These are phyloP conservation scores for Fusarium tjaetaba DNA, from an alignment of 2,329 filamentous ascomycete species.

Conservation along the genomic window DNA sequence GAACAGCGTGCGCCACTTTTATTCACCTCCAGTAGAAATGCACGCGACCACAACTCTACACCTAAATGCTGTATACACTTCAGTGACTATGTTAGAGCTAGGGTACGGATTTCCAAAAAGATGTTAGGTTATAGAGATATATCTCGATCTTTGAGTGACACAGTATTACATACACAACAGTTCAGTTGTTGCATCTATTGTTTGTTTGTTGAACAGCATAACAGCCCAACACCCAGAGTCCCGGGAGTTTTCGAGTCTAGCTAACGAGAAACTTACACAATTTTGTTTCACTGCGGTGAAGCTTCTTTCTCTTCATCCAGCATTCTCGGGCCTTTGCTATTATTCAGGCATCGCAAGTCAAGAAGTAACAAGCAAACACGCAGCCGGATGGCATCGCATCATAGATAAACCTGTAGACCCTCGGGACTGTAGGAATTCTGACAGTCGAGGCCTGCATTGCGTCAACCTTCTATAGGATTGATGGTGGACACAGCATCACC, in stretches of 20 bases:
- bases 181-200: background rate
- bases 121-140: background rate
- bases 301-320: background rate
- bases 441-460: background rate
- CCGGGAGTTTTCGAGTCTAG: background rate
- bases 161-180: background rate
- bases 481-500: background rate
- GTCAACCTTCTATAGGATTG: background rate
- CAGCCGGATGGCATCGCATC: background rate
- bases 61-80: background rate
- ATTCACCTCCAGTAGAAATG: background rate
- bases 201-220: background rate
- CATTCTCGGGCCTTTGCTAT: too few relatives aligned
- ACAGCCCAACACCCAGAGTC: background rate
- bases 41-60: background rate
- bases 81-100: background rate
- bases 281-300: background rate
- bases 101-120: too few relatives aligned
- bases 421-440: background rate
- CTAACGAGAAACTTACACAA: background rate
- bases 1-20: slow-evolving; percentile 13
- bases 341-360: background rate
- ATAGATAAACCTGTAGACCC: background rate
- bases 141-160: background rate
- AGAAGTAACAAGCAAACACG: background rate